Evolutionary conservation across 2,329 filamentous ascomycete genomes (phyloP).

Genomic region (Dryadomyces quercus-mongolicae): DNA sequence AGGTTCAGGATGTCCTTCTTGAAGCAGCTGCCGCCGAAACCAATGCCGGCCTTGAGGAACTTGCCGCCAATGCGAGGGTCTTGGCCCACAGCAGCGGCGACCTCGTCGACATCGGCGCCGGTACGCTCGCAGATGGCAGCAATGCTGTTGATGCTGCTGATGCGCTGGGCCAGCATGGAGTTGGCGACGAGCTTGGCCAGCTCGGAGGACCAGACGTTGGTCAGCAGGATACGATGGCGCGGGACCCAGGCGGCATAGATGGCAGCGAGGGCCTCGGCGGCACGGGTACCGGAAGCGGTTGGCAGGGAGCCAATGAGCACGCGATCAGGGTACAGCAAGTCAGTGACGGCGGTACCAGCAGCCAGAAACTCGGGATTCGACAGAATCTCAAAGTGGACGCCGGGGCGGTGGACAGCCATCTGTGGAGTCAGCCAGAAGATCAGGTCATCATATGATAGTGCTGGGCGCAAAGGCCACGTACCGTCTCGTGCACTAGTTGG

Average conservation of each 20-base stretch:
- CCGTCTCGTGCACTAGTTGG: constrained; percentile 54
- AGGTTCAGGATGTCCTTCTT: constrained; percentile 68
- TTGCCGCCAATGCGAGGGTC: constrained; percentile 61
- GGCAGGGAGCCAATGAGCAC: constrained; percentile 61
- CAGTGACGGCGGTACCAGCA: constrained; percentile 61
- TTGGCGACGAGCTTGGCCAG: constrained; percentile 70
- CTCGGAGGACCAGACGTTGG: constrained; percentile 68
- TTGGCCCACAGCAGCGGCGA: constrained; percentile 53
- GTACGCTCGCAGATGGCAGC: constrained; percentile 69
- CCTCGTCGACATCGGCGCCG: constrained; percentile 63
- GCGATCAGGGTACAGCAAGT: constrained; percentile 59
- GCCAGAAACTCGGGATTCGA: constrained; percentile 76
- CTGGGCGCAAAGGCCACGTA: constrained; percentile 23
- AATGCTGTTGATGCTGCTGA: constrained; percentile 71
- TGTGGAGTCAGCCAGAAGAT: constrained; percentile 14
- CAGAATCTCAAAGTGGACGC: constrained; percentile 59
- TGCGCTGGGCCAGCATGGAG: constrained; percentile 67
- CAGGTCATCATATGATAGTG: neutral
- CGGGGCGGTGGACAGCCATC: constrained; percentile 47
- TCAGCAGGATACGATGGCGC: constrained; percentile 52
- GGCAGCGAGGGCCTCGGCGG: constrained; percentile 49
- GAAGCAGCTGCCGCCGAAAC: constrained; percentile 74
- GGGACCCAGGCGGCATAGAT: constrained; percentile 65
- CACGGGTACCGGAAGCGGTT: constrained; percentile 46
- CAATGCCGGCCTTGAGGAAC: constrained; percentile 63